A percentile compares a stretch with the other conserved stretches of the same genome.
Conservation (phyloP, 805 yeast species). For the Yarrowia sp. region DNA sequence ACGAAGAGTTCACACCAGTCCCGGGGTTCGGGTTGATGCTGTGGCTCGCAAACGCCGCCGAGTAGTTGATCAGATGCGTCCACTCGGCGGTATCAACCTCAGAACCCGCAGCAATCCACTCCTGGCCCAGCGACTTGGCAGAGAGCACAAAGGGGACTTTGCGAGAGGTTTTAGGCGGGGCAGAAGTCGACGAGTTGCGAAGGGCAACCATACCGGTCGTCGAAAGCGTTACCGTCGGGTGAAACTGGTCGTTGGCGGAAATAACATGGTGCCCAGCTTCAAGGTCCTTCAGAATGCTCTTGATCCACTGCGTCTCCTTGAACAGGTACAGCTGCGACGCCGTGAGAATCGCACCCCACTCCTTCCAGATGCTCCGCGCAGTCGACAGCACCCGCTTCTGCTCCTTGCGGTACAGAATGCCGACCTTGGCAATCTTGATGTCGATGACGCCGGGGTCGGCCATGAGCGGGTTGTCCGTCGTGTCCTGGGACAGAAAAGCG, state of each 20-base stretch:
- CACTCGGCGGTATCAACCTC: conserved; percentile 55
- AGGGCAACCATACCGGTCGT: conserved; percentile 47
- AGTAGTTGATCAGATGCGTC: conserved; percentile 55
- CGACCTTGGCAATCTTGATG: conserved; percentile 43
- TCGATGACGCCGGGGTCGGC: conserved; percentile 42
- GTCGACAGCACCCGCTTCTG: conserved; percentile 35
- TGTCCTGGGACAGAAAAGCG: conserved; percentile 35
- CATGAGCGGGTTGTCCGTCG: conserved; percentile 34
- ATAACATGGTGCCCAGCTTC: conserved; percentile 30
- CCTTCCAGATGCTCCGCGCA: conserved; percentile 40
- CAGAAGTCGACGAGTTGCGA: conserved; percentile 29
- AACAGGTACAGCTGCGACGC: conserved; percentile 44
- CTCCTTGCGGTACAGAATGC: conserved; percentile 41
- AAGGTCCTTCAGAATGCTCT: conserved; percentile 31
- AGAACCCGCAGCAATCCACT: conserved; percentile 45
- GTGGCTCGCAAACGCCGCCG: conserved; percentile 49
- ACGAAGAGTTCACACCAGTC: background rate
- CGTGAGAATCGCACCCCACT: conserved; percentile 46
- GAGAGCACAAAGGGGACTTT: conserved; percentile 37
- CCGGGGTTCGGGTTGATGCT: conserved; percentile 29
- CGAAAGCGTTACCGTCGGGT: conserved; percentile 39
- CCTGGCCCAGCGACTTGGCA: conserved; percentile 37
- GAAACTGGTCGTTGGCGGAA: conserved; percentile 42
- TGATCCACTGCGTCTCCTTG: conserved; percentile 42
- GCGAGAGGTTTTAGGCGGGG: conserved; percentile 28